Conservation (phyloP, 441 rosid species). For the Arabidopsis lyrata region DNA sequence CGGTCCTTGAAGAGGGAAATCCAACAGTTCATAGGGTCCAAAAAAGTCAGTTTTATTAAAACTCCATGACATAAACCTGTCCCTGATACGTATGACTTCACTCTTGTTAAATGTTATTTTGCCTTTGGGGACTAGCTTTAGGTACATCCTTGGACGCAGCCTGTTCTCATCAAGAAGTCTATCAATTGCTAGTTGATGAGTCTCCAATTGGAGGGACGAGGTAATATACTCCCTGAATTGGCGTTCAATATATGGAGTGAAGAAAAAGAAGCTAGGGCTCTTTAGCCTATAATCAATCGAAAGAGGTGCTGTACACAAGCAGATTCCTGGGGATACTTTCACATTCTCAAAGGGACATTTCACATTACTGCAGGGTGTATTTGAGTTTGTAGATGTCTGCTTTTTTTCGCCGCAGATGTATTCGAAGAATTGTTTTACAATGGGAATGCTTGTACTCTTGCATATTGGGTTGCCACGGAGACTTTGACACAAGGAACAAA, state of each 20-base stretch:
- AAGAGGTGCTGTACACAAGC: constrained; percentile 83
- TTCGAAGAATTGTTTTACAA: constrained; percentile 33
- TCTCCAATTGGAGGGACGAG: constrained; percentile 54
- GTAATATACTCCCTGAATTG: constrained; percentile 62
- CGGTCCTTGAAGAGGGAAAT: constrained; percentile 76
- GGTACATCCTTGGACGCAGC: constrained; percentile 68
- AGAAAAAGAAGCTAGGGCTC: constrained; percentile 89
- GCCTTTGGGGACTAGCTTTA: constrained; percentile 70
- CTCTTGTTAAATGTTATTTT: constrained; percentile 47
- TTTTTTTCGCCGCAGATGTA: constrained; percentile 55
- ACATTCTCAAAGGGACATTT: constrained; percentile 63
- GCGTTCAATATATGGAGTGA: constrained; percentile 54
- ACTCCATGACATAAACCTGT: constrained; percentile 61
- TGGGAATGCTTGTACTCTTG: constrained; percentile 52
- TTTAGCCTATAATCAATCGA: constrained; percentile 83
- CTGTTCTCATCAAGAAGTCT: constrained; percentile 61
- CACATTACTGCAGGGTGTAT: constrained; percentile 41
- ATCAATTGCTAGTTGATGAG: constrained; percentile 63
- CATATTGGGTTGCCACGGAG: constrained; percentile 88
- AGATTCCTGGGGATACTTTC: constrained; percentile 57
- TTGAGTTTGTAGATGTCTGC: constrained; percentile 33
- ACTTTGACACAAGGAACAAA: constrained; percentile 45
- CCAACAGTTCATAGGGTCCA: constrained; percentile 93
- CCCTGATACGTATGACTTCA: constrained; percentile 68
- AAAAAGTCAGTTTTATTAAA: constrained; percentile 59